Conservation (phyloP, 768 basidiomycete genomes). For the Myochromella boudieri region DNA sequence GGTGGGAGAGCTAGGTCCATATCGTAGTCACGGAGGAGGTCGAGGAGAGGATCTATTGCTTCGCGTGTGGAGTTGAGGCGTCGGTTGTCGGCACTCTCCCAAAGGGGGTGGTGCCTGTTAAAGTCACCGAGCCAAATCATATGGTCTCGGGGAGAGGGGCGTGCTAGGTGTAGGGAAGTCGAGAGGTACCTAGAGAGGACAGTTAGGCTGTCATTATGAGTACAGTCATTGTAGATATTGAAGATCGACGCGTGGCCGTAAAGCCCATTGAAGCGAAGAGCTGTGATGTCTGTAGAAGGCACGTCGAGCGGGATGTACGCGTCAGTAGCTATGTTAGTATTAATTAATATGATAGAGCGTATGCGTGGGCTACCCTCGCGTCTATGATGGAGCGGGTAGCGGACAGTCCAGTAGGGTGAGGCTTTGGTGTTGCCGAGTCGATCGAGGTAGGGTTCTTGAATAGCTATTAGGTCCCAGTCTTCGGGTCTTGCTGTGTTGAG, state of each 20-base stretch:
- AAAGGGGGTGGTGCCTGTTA: conserved; percentile 9
- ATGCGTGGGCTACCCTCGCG: not conserved
- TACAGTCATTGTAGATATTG: conserved; percentile 11
- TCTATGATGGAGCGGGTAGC: conserved; percentile 5
- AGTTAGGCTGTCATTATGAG: conserved; percentile 2
- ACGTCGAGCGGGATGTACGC: not conserved
- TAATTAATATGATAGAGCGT: conserved; percentile 9
- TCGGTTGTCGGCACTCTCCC: conserved; percentile 2
- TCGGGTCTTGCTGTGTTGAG: conserved; percentile 10
- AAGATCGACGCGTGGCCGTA: not conserved
- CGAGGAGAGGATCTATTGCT: not conserved
- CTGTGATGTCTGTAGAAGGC: not conserved
- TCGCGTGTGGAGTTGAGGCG: not conserved
- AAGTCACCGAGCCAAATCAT: not conserved
- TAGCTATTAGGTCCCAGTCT: conserved; percentile 23
- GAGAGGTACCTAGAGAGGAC: not conserved
- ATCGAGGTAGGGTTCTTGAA: conserved; percentile 33
- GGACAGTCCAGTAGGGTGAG: conserved; percentile 1
- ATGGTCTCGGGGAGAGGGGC: not conserved
- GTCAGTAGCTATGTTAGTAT: conserved; percentile 12
- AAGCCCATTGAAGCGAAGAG: not conserved
- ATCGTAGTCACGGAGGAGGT: not conserved
- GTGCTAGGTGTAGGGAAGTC: not conserved
- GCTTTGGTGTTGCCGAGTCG: conserved; percentile 14
- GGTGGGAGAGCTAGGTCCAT: too few relatives aligned